Base-by-base conservation (phyloP, 2,329 filamentous ascomycete genomes). In the Pseudopithomyces chartarum region DNA sequence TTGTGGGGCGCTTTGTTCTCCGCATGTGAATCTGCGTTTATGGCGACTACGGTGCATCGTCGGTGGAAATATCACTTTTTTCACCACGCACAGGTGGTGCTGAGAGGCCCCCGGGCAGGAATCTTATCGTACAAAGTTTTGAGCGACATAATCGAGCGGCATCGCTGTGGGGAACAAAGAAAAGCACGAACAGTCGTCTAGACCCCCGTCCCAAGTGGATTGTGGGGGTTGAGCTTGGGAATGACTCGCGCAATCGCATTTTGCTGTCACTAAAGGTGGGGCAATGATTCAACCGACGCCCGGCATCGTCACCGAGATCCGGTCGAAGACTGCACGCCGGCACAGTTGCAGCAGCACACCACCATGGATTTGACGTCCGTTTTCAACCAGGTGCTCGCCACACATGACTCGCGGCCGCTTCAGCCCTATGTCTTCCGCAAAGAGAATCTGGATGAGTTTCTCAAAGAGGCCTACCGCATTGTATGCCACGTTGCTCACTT, bases 401-500 rank as follows among this genome's bases (percentile, higher is more conserved):
- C 82, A 65, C 85, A 85, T 59, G 78, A 85, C 75, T 82, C 83
- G 43, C 78, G 79, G 26, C 77, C 81, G 7, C 81, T 83, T 12
- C 62, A 82, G 77, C 65, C 73, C 54, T 73, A 78, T 58, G 70
- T 69, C 11, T 79, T 76, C 59, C 72, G 73, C 57, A 67, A 76
- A 50, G 71, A 72, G 45, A 68, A 70, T 52, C 84, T 95, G 49
- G 91, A 97, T 73, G 90, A 90, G 68, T 99, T 98, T 73, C 81
- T 98, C 33, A 92, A 94, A 72, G 94, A 98, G 78, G 95, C 95
- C 52, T 95, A 96, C 78, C 87, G 90, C 73, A 97, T 98, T 76
- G 93, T 96, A 80, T 69, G 84, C 76, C 49, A 70, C 69, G 60
- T 65, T 62, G 59, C 62, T 55, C 33, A 43, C 45, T 52, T 51